These are phyloP conservation scores for Colletotrichum musicola DNA, from an alignment of 2,329 filamentous ascomycete genomes.

Conservation along the genomic window DNA sequence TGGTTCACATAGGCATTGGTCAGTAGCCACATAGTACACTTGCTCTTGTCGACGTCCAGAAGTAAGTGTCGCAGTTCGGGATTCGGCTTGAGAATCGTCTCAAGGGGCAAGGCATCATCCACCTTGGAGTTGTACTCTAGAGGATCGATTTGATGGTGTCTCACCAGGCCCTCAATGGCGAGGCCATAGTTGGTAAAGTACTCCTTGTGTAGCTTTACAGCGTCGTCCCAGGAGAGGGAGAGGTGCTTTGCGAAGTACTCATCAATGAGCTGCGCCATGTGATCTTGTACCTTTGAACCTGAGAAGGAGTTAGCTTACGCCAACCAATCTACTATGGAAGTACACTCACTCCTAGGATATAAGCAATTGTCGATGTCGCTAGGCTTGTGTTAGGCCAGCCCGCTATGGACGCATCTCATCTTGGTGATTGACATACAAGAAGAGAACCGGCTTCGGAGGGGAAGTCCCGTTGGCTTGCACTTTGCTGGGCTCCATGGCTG, in stretches of 20 bases:
- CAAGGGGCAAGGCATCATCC: conserved; percentile 92
- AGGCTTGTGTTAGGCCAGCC: conserved; percentile 26
- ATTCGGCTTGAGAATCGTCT: conserved; percentile 85
- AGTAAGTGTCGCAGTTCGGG: conserved; percentile 80
- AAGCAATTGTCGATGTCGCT: conserved; percentile 99
- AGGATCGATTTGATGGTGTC: conserved; percentile 94
- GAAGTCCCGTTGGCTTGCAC: conserved; percentile 50
- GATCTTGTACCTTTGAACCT: conserved; percentile 85
- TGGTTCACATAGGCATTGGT: conserved; percentile 97
- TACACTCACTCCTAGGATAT: conserved; percentile 81
- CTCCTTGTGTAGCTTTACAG: conserved; percentile 85
- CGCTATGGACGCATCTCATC: background rate
- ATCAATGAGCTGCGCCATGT: conserved; percentile 88
- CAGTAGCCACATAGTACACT: conserved; percentile 92
- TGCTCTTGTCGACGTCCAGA: conserved; percentile 83
- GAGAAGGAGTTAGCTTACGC: conserved; percentile 17
- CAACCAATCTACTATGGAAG: too few relatives aligned
- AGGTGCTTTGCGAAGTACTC: conserved; percentile 76
- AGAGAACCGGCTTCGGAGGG: conserved; percentile 55
- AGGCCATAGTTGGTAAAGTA: conserved; percentile 98
- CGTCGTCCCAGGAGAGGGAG: conserved; percentile 79
- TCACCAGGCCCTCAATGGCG: conserved; percentile 94
- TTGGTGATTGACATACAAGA: conserved; percentile 52
- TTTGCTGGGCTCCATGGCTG: conserved; percentile 23
- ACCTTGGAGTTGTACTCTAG: conserved; percentile 95